phyloP scores from a whole-genome alignment of 768 basidiomycete genomes.

The Termitomyces sp. region DNA sequence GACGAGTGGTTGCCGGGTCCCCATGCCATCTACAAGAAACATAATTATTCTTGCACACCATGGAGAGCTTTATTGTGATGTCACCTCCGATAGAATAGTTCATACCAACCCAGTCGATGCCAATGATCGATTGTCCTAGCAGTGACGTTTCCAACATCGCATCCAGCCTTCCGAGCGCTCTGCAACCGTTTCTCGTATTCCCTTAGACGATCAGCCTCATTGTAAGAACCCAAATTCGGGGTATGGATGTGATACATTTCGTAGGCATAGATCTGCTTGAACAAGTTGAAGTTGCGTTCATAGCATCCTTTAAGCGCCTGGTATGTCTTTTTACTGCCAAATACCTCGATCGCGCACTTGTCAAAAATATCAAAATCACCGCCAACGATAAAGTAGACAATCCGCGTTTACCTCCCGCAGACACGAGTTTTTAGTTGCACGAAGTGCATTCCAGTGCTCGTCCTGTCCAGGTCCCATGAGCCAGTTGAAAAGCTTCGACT shows the following conservation, averaged over 20 bases:
- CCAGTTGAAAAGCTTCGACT: constrained; percentile 74
- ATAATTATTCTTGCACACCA: constrained; percentile 6
- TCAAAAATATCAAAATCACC: not conserved
- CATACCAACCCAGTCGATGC: constrained; percentile 77
- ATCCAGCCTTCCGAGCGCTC: constrained; percentile 58
- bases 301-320: constrained; percentile 84
- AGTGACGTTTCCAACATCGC: constrained; percentile 71
- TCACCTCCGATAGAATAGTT: constrained; percentile 66
- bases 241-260: constrained; percentile 48
- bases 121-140: constrained; percentile 77
- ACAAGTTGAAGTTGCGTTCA: constrained; percentile 80
- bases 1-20: constrained; percentile 57
- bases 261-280: constrained; percentile 78
- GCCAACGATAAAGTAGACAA: not conserved
- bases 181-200: constrained; percentile 74
- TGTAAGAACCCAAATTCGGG: constrained; percentile 32
- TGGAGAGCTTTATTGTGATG: constrained; percentile 8
- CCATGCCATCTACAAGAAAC: constrained; percentile 52
- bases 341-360: constrained; percentile 70
- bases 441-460: constrained; percentile 75
- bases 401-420: constrained; percentile 61
- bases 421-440: constrained; percentile 80
- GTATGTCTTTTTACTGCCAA: constrained; percentile 75
- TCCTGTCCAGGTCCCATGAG: constrained; percentile 70
- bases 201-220: constrained; percentile 62